phyloP scores from a whole-genome alignment of 805 yeast species.

The Lipomyces japonicus region DNA sequence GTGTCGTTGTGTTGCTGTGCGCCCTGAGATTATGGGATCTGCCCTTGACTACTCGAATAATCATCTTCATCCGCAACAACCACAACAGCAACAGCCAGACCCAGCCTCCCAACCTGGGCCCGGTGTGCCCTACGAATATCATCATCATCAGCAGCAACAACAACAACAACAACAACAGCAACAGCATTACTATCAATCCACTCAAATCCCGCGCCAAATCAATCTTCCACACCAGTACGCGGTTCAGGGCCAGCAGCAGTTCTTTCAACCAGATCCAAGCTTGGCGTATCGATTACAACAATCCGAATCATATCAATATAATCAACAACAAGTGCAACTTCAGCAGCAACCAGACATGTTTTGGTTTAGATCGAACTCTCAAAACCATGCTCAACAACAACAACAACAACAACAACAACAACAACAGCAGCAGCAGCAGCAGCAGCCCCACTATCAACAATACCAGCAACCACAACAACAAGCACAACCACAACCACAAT shows the following conservation, averaged over 20 bases:
- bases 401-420: constrained; percentile 11
- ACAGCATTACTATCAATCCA: background rate
- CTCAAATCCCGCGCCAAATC: background rate
- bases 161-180: constrained; percentile 1
- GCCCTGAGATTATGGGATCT: too few relatives aligned
- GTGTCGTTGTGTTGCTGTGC: background rate
- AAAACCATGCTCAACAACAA: constrained; percentile 9
- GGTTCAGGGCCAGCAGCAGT: background rate
- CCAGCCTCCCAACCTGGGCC: background rate
- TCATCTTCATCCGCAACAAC: background rate
- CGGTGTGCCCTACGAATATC: constrained; percentile 1
- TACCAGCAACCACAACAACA: constrained; percentile 28
- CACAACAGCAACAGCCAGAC: background rate
- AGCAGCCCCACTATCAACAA: constrained; percentile 20
- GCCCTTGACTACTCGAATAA: background rate
- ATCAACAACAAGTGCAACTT: background rate
- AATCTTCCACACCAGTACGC: too few relatives aligned
- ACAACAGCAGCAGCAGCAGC: constrained; percentile 16
- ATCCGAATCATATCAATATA: background rate
- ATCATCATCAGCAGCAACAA: constrained; percentile 13
- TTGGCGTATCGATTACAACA: background rate
- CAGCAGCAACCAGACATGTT: constrained; percentile 4
- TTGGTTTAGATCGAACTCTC: background rate
- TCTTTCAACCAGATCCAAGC: background rate
- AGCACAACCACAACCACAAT: constrained; percentile 16